Conservation (phyloP, 305 asterid genomes). For the Fraxinus sp. region DNA sequence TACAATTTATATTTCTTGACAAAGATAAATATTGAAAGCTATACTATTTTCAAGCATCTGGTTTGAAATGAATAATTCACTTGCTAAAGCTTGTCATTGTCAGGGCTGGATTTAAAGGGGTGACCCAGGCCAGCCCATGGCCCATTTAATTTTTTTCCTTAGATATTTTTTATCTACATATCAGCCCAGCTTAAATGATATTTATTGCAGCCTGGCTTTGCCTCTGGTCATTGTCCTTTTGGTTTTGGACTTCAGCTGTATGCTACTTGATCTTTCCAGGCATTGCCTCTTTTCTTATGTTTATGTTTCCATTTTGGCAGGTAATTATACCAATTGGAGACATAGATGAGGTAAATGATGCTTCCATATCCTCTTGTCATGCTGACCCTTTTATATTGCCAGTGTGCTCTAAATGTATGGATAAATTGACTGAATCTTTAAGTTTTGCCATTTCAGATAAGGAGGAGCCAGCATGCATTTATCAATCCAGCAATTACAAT, state of each 20-base stretch:
- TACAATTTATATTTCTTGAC: too few relatives aligned
- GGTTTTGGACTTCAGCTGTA: neutral
- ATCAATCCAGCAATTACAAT: conserved; percentile 94
- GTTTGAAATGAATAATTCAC: neutral
- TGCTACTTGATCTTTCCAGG: conserved; percentile 3
- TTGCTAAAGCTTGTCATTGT: neutral
- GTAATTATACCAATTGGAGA: conserved; percentile 85
- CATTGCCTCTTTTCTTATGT: conserved; percentile 26
- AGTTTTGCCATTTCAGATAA: conserved; percentile 52
- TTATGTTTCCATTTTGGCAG: conserved; percentile 47
- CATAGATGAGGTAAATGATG: conserved; percentile 73
- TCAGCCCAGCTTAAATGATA: neutral
- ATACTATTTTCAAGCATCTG: neutral
- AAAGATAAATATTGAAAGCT: neutral
- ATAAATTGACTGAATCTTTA: conserved; percentile 23
- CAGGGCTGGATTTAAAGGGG: neutral
- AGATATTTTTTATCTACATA: neutral
- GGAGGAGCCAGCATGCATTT: conserved; percentile 86
- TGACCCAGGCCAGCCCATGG: neutral
- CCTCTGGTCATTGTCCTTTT: conserved; percentile 14
- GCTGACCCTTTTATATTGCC: conserved; percentile 12
- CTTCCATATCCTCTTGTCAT: conserved; percentile 26
- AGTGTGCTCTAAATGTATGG: conserved; percentile 23
- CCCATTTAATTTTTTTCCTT: neutral
- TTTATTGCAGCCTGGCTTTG: neutral